Conservation (phyloP, 2,329 filamentous ascomycete genomes). For the Eurotiales sp. region DNA sequence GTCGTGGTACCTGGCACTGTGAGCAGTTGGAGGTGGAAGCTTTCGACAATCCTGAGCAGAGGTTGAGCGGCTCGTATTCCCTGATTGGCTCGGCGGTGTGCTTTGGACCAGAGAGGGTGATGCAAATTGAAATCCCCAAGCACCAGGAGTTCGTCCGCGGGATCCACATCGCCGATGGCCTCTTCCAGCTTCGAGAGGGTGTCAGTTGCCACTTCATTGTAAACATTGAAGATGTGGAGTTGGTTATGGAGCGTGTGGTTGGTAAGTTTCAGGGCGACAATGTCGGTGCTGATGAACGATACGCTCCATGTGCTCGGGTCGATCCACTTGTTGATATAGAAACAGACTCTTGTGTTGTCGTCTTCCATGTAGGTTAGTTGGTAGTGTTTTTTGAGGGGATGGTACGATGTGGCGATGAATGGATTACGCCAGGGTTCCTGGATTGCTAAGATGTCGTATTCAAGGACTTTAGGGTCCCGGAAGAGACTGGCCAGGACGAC, state of each 20-base stretch:
- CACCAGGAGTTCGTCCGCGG: not conserved
- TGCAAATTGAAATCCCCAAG: not conserved
- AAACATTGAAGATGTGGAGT: not conserved
- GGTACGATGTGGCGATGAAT: not conserved
- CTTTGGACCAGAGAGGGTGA: not conserved
- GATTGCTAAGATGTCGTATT: not conserved
- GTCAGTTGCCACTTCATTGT: not conserved
- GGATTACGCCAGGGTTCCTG: slow-evolving; percentile 5
- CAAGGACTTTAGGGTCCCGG: not conserved
- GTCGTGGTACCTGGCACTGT: not conserved
- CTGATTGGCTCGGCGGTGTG: not conserved
- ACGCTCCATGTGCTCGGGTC: not conserved
- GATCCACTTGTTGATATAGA: not conserved
- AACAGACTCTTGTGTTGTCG: not conserved
- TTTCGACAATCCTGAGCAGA: not conserved
- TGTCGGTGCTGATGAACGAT: not conserved
- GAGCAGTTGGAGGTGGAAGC: not conserved
- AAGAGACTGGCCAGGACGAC: not conserved
- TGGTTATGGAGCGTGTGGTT: not conserved
- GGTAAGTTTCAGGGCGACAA: not conserved
- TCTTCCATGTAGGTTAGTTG: not conserved
- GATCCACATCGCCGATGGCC: not conserved
- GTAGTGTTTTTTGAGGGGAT: not conserved
- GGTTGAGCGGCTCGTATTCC: not conserved
- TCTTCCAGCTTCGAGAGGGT: not conserved